Conservation (phyloP, 495 filamentous ascomycete species). For the Terfezia claveryi region DNA sequence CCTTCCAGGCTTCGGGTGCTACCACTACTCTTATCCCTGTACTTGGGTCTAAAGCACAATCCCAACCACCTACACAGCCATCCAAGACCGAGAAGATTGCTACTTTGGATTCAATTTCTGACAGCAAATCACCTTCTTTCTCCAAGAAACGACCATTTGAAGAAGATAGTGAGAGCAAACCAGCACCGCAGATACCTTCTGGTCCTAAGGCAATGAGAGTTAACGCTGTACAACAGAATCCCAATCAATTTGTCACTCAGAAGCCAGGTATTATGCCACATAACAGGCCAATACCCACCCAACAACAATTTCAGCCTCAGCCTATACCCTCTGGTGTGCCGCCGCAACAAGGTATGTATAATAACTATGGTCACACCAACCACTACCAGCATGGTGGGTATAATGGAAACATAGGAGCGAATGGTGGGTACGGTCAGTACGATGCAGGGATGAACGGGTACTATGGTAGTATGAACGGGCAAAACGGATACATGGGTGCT, state of each 20-base stretch:
- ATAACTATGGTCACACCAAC: constrained; percentile 22
- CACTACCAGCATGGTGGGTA: constrained; percentile 26
- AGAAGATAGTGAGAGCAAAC: neutral
- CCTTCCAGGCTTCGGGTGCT: neutral
- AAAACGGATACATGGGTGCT: neutral
- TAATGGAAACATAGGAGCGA: constrained; percentile 5
- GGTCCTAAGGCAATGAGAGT: neutral
- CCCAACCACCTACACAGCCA: neutral
- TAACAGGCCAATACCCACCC: constrained; percentile 5
- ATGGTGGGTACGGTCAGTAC: neutral
- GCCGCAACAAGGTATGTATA: constrained; percentile 19
- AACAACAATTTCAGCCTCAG: constrained; percentile 3
- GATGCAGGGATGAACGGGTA: neutral
- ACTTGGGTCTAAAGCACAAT: neutral
- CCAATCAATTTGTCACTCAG: neutral
- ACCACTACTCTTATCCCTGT: neutral
- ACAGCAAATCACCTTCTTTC: neutral
- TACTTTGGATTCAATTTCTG: neutral
- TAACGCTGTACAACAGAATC: neutral
- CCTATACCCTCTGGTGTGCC: constrained; percentile 8
- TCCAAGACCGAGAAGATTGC: neutral
- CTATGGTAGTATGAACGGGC: neutral
- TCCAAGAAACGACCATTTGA: neutral
- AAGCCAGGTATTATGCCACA: neutral
- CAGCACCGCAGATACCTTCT: neutral